These are phyloP conservation scores for Brassica balearica DNA, from an alignment of 441 rosid species.

Conservation along the genomic window DNA sequence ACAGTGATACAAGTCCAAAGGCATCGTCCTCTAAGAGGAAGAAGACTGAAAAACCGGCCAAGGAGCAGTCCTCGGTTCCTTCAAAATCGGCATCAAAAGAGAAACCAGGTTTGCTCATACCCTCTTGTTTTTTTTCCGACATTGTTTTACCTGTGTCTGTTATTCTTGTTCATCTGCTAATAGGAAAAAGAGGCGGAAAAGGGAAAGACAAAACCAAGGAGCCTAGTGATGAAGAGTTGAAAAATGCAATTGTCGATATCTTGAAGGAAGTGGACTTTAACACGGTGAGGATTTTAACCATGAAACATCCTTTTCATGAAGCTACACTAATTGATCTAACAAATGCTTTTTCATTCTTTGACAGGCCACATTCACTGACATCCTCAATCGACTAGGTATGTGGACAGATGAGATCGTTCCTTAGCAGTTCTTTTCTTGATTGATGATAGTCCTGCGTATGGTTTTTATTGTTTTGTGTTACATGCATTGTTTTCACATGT, in stretches of 20 bases:
- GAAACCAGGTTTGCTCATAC: constrained; percentile 54
- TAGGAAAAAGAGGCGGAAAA: constrained; percentile 65
- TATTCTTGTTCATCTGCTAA: constrained; percentile 15
- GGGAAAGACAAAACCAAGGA: constrained; percentile 67
- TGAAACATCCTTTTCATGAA: constrained; percentile 28
- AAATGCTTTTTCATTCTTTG: constrained; percentile 39
- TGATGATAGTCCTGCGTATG: constrained; percentile 8
- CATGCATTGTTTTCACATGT: constrained; percentile 12
- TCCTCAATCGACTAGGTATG: constrained; percentile 87
- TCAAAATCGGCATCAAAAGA: constrained; percentile 53
- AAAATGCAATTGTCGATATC: constrained; percentile 79
- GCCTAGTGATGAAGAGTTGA: constrained; percentile 68
- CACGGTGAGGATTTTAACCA: constrained; percentile 62
- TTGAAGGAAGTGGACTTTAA: constrained; percentile 89
- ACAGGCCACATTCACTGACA: constrained; percentile 97
- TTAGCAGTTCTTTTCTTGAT: constrained; percentile 4
- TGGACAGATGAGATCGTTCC: constrained; percentile 29
- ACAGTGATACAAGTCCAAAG: constrained; percentile 66
- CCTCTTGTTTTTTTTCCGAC: constrained; percentile 5
- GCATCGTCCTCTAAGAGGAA: constrained; percentile 73
- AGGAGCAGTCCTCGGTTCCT: constrained; percentile 54
- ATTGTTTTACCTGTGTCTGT: constrained; percentile 13
- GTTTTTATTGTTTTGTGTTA: background rate
- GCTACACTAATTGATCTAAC: constrained; percentile 27
- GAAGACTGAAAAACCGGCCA: constrained; percentile 53